Evolutionary conservation across 441 rosid genomes (phyloP), one percentile per base, ranked within the genome.

Genomic region (Erodium texanum): DNA sequence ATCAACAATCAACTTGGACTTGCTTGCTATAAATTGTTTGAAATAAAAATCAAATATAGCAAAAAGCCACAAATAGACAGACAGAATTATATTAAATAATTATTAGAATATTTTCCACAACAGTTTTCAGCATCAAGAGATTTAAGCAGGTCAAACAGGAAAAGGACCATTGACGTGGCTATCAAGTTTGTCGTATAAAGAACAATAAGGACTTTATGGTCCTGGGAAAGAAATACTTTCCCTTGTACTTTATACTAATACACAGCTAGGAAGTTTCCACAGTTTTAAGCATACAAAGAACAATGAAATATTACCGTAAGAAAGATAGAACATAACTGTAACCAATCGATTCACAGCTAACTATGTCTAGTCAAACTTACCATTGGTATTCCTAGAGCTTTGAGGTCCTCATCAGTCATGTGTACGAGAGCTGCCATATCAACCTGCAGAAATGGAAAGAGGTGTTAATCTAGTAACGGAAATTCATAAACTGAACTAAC

Each of bases 361-460:
- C 7, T 61, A 52, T 6, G 3, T 20, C 23, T 20, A 7, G 50
- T 61, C 64, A 45, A 78, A 64, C 62, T 75, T 85, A 94, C 98
- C 98, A 93, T 89, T 7, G 97, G 98, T 77, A 93, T 86, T 68
- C 93, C 88, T 76, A 93, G 69, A 78, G 89, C 96, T 79, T 89
- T 93, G 72, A 90, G 90, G 76, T 93, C 98, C 66, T 83, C 95
- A 77, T 93, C 99, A 64, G 80, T 86, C 99, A 94, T 90, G 86
- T 92, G 97, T 34, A 84, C 67, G 71, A 94, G 97, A 67, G 99
- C 93, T 29, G 91, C 76, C 99, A 94, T 94, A 75, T 94, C 98
- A 74, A 93, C 96, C 98, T 94, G 81, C 58, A 78, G 64, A 80
- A 63, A 61, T 50, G 64, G 20, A 27, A 66, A 67, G 36, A 71